Conservation (phyloP, 2,329 filamentous ascomycete species). For the Blastomyces gilchristii region DNA sequence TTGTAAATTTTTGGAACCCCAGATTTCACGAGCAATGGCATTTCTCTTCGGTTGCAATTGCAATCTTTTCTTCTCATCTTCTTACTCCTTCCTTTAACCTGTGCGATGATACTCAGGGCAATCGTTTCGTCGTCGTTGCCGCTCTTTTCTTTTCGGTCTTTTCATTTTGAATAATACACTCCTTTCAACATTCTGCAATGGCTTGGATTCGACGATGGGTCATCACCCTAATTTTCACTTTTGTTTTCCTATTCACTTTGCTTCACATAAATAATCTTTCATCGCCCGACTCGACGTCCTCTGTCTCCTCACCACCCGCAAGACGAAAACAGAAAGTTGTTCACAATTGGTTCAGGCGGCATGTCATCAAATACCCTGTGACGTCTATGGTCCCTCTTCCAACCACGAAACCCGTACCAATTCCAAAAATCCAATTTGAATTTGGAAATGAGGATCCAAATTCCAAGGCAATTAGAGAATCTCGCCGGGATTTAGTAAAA, state of each 20-base stretch:
- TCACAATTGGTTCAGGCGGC: conserved; percentile 13
- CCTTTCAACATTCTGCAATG: conserved; percentile 3
- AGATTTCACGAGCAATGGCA: not conserved
- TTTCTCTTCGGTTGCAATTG: not conserved
- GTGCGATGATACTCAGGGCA: not conserved
- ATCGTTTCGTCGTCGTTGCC: not conserved
- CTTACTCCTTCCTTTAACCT: not conserved
- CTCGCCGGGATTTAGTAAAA: conserved; percentile 39
- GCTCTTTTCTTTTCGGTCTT: not conserved
- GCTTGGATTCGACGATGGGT: conserved; percentile 13
- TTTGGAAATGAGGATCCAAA: conserved; percentile 20
- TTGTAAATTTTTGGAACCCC: not conserved
- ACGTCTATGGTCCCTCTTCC: conserved; percentile 19
- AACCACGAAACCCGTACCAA: conserved; percentile 15
- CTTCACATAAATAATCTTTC: conserved; percentile 6
- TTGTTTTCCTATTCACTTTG: conserved; percentile 10
- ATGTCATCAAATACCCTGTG: conserved; percentile 17
- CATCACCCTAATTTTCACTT: conserved; percentile 10
- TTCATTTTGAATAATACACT: not conserved
- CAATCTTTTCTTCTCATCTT: not conserved
- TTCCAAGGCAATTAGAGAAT: conserved; percentile 28
- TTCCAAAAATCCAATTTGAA: conserved; percentile 22
- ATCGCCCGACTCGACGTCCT: conserved; percentile 3
- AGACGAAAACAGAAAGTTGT: not conserved
- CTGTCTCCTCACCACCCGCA: not conserved